A percentile compares a stretch with the other conserved stretches of the same genome.
These are phyloP conservation scores for Candida namnaoensis DNA, from an alignment of 805 yeast genomes.

Conservation along the genomic window DNA sequence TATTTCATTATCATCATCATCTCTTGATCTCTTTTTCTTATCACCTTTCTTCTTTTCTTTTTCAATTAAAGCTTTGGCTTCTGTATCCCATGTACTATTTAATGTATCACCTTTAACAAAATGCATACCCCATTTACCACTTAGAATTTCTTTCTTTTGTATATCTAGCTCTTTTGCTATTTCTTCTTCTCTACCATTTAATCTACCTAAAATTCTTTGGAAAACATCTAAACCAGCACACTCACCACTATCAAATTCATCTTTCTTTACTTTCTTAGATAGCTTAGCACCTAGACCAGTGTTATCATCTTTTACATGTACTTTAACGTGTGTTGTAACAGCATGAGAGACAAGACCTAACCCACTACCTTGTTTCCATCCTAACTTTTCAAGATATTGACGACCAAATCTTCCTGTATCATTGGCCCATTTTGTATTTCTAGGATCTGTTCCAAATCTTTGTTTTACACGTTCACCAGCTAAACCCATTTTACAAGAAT, in stretches of 20 bases:
- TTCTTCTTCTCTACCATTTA: conserved; percentile 77
- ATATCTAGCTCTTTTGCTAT: conserved; percentile 58
- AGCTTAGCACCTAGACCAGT: conserved; percentile 85
- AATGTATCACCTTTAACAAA: conserved; percentile 82
- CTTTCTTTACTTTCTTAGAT: conserved; percentile 46
- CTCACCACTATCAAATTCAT: conserved; percentile 72
- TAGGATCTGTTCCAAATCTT: conserved; percentile 85
- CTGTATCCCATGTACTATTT: conserved; percentile 74
- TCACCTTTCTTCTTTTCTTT: conserved; percentile 19
- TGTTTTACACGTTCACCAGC: conserved; percentile 77
- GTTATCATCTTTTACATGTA: conserved; percentile 72
- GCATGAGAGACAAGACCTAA: conserved; percentile 66
- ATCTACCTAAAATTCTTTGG: conserved; percentile 80
- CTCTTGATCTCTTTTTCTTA: conserved; percentile 20
- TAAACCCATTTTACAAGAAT: conserved; percentile 49
- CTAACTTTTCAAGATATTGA: conserved; percentile 68
- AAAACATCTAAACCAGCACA: conserved; percentile 90
- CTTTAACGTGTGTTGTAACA: conserved; percentile 75
- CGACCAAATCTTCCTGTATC: conserved; percentile 82
- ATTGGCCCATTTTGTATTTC: conserved; percentile 93
- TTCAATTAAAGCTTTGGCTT: conserved; percentile 29
- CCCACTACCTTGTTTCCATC: conserved; percentile 92
- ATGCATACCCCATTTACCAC: conserved; percentile 82
- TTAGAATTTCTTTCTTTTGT: conserved; percentile 59
- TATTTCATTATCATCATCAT: conserved; percentile 17